These are phyloP conservation scores for Paspalum vaginatum DNA, from an alignment of 176 grass and related monocot genomes.

Conservation along the genomic window DNA sequence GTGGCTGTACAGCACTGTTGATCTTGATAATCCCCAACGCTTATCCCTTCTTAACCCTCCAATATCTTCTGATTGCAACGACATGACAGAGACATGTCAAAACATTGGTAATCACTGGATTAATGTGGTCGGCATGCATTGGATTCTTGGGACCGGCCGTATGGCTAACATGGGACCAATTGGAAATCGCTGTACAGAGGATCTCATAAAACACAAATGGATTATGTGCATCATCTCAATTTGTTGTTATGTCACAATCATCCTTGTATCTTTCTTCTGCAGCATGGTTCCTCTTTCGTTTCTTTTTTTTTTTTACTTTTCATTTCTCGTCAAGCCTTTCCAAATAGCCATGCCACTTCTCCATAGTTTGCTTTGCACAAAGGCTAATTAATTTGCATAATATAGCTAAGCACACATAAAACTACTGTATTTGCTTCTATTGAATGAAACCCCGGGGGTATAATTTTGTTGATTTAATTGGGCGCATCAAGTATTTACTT, in stretches of 20 bases:
- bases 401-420: too few relatives aligned
- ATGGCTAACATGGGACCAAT: conserved; percentile 47
- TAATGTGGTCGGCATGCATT: conserved; percentile 48
- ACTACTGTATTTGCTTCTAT: too few relatives aligned
- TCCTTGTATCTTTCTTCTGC: conserved; percentile 43
- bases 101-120: conserved; percentile 47
- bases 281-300: not conserved
- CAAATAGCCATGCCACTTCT: not conserved
- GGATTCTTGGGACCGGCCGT: conserved; percentile 35
- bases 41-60: conserved; percentile 42
- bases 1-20: conserved; percentile 34
- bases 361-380: not conserved
- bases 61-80: conserved; percentile 43
- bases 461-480: not conserved
- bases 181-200: conserved; percentile 23
- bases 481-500: not conserved
- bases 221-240: conserved; percentile 40
- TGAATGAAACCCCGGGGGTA: too few relatives aligned
- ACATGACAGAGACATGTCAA: conserved; percentile 38
- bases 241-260: conserved; percentile 45
- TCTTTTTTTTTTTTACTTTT: not conserved
- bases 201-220: conserved; percentile 35
- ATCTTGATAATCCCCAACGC: conserved; percentile 48
- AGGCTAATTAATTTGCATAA: too few relatives aligned
- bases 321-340: conserved; percentile 7